A percentile compares a stretch with the other conserved stretches of the same genome.
These are phyloP conservation scores for Tolypocladium endophyticum DNA, from an alignment of 2,329 filamentous ascomycete genomes.

Conservation along the genomic window DNA sequence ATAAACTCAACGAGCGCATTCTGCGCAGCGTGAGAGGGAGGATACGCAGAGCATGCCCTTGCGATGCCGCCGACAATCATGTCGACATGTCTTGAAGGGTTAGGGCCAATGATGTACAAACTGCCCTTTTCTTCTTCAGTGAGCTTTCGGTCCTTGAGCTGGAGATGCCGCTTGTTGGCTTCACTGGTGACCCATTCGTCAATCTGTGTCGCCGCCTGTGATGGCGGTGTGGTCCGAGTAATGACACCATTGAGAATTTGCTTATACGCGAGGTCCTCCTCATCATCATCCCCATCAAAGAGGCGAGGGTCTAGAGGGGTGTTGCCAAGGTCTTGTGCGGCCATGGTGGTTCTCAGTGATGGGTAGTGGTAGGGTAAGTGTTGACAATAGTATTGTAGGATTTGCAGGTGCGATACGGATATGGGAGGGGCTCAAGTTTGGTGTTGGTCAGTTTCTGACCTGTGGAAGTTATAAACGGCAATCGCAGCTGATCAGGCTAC, in stretches of 20 bases:
- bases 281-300: conserved; percentile 4
- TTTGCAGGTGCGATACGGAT: background rate
- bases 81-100: conserved; percentile 2
- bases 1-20: conserved; percentile 2
- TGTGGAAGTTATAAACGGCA: background rate
- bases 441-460: background rate
- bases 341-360: background rate
- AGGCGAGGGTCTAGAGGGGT: conserved; percentile 2
- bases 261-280: conserved; percentile 5
- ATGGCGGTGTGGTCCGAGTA: background rate
- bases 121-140: conserved; percentile 1
- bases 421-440: background rate
- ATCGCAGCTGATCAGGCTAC: background rate
- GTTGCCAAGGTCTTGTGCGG: background rate
- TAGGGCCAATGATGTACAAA: conserved; percentile 1
- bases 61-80: conserved; percentile 4
- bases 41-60: conserved; percentile 3
- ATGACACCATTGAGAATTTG: conserved; percentile 2
- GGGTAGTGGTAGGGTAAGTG: background rate
- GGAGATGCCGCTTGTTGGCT: background rate
- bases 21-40: conserved; percentile 2
- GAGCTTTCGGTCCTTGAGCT: conserved; percentile 1
- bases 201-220: conserved; percentile 1
- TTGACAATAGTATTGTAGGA: background rate
- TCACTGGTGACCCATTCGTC: conserved; percentile 5